Base-by-base conservation (phyloP, 139 green algal species). In the Coelastrella sp. region DNA sequence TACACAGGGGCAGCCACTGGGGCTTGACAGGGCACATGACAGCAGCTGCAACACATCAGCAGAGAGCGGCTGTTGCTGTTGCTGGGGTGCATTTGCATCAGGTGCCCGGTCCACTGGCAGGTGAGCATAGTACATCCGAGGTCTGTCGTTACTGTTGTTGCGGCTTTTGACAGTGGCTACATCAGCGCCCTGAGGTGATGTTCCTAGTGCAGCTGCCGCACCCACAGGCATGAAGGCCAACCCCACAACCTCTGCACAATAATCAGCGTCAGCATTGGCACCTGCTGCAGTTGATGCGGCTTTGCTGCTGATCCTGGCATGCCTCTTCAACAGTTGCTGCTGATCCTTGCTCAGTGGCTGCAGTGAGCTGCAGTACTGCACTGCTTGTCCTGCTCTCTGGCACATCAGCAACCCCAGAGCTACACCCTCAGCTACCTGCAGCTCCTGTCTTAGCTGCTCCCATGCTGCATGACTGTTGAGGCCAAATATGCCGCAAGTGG, bases 271-370 rank as follows among this genome's bases (percentile, higher is more conserved):
- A 47, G 32, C 32, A 32, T 64, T 61, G 13, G 22, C 81, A 60
- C 58, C 20, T 61, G 32, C 65, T 47, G 82, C 68, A n/a, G 83
- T 47, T 47, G 68, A 66, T 22, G 83, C 83, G 16, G 60, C 19
- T 54, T 68, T 80, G 17, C 32, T 3, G 5, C 10, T 22, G 7
- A 11, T 13, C 6, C 7, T 64, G 14, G 54, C 83, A 22, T 56
- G 20, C 83, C 71, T 88, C 19, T n/a, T 66, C 14, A 88, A 68
- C 83, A 88, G 54, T 47, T 80, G 54, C 83, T 81, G 83, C 68
- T 88, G 83, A 66, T 80, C 47, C 68, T 80, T 88, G 66, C 14
- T 73, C 19, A 68, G 54, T 54, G 47, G 66, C 83, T 88, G 83
- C 83, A 88, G 5, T 4, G 66, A 80, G 54, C 10, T 88, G 66